phyloP scores from a whole-genome alignment of 306 rosid species.

The Begonia loranthoides region DNA sequence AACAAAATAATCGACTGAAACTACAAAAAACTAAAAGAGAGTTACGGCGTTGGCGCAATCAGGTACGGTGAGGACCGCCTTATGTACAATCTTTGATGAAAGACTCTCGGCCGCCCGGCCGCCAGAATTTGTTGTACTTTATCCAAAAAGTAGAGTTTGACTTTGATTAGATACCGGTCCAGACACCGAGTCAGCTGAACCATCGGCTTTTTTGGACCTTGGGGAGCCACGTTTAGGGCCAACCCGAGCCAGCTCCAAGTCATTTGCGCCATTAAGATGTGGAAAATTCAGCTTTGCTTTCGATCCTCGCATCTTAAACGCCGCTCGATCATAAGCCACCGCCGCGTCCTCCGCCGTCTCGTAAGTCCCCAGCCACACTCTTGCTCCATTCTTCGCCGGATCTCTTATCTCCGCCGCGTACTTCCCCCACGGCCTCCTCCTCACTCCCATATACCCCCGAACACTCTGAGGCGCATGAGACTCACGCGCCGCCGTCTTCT shows the following conservation, averaged over 20 bases:
- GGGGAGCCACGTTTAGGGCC: background rate
- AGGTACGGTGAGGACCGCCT: too few relatives aligned
- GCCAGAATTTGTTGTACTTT: too few relatives aligned
- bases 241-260: constrained; percentile 6
- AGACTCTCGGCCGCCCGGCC: too few relatives aligned
- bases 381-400: constrained; percentile 1
- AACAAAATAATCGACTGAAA: too few relatives aligned
- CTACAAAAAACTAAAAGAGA: too few relatives aligned
- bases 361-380: constrained; percentile 13
- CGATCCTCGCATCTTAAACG: constrained; percentile 9
- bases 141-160: too few relatives aligned
- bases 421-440: constrained; percentile 14
- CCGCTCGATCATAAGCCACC: constrained; percentile 12
- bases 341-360: constrained; percentile 10
- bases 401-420: constrained; percentile 13
- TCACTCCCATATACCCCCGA: constrained; percentile 1
- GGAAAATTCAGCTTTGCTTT: constrained; percentile 14
- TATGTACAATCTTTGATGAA: too few relatives aligned
- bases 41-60: too few relatives aligned
- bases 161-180: background rate
- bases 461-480: background rate
- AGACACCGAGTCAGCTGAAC: background rate
- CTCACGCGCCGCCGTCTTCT: background rate
- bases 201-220: background rate
- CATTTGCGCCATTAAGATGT: constrained; percentile 1